Evolutionary conservation across 2,329 filamentous ascomycete species (phyloP), one percentile per base, ranked within the genome.

Genomic region (Rhynchosporium graminicola): DNA sequence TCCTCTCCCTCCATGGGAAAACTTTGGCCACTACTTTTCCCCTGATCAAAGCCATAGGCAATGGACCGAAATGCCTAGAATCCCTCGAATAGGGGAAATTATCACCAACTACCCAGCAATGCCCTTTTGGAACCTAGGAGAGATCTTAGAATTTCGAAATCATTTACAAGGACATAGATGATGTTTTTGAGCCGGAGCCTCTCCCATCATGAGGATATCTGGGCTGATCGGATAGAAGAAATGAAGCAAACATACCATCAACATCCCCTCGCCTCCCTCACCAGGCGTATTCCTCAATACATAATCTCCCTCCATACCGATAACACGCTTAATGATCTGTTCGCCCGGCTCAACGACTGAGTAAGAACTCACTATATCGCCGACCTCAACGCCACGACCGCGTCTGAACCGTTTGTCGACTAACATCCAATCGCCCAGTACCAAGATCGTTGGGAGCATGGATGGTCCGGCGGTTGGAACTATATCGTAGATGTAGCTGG

Each of bases 41-140:
- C 70, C 83, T 87, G 50, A 99, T 84, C 66, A 99, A 78, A 1
- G 86, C 94, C 72, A 99, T 78, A 0, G 95, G 95, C 33, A 99
- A 75, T 0, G 95, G 92, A 0, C 95, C 95, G 77, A 89, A 97
- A 46, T 87, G 80, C 65, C 95, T 86, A 48, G 92, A 97, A 78
- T 99, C 95, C 67, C 91, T 81, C 29, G 92, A 97, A 71, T 85
- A 89, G 3, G 86, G 82, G 65, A 97, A 73, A 75, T 98, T 98
- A 76, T 99, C 95, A 2, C 95, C 95, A 2, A 87, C 85, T 6
- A 97, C 80, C 86, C 92, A 98, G 71, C 92, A 96, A 79, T 99
- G 95, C 1, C 95, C 95, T 72, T 90, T 81, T 0, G 95, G 95
- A 15, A 99, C 86, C 90, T 96, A 71, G 31, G 9, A 20, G 15